Evolutionary conservation across 192 early-diverging fungal genomes (phyloP), one percentile per base, ranked within the genome.

Genomic region (Mortierella alpina): DNA sequence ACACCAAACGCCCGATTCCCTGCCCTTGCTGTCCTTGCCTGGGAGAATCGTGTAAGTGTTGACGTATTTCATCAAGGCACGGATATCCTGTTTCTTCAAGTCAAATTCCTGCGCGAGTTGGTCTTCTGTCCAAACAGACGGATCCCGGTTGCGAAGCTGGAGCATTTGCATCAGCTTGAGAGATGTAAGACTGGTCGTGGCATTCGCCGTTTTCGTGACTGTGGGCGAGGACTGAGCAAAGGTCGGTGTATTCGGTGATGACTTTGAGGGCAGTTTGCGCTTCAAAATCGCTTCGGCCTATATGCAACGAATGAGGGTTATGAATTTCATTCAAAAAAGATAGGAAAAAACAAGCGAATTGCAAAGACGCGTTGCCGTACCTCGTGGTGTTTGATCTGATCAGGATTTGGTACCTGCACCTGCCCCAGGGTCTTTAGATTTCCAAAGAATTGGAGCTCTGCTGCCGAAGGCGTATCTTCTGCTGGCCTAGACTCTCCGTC

Each of bases 381-480:
- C 66, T 80, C 77, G 2, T 59, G 77, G 45, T 80, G 77, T 22
- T 80, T 80, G 59, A 80, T 52, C 39, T 80, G 60, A 55, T 80
- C 77, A 15, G 77, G 77, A 47, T 72, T 72, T 8, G 59, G 22
- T 5, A 80, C 70, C 1, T 72, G 15, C 41, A 80, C 77, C 17
- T 80, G 77, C 17, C 77, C 77, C 6, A 80, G 66, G 12, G 59
- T 44, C 22, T 58, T 80, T 17, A 80, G 55, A 55, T 80, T 80
- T 42, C 77, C 77, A 68, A 80, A 80, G 63, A 80, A 80, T 54
- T 80, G 70, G n/a, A 72, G 45, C 58, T 80, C 65, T 31, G 77
- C 77, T 41, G 77, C 77, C 17, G 77, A 80, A 0, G 77, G 77
- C 18, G 77, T 80, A 41, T 80, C 77, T 47, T 80, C 77, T 14